Conservation (phyloP, 2,329 filamentous ascomycete species). For the Xylariaceae sp. region DNA sequence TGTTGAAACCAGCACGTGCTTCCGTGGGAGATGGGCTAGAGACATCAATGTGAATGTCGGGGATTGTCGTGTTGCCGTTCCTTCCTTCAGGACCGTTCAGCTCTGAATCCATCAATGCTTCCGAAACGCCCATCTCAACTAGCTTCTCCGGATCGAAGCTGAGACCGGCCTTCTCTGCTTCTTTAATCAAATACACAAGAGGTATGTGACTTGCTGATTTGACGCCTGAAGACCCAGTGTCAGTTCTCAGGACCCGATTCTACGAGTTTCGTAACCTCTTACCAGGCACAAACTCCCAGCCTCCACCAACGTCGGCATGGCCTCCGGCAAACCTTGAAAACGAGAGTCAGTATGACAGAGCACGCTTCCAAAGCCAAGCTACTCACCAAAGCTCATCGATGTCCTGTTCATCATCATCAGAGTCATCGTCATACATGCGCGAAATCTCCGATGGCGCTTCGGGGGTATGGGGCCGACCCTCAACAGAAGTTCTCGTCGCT, state of each 20-base stretch:
- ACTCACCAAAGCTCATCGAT: conserved; percentile 68
- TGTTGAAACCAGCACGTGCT: background rate
- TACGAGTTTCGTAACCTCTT: no score
- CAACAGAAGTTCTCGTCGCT: conserved; percentile 19
- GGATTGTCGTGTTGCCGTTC: conserved; percentile 15
- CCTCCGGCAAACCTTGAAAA: conserved; percentile 61
- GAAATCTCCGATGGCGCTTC: conserved; percentile 32
- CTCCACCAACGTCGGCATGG: conserved; percentile 75
- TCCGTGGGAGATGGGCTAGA: conserved; percentile 21
- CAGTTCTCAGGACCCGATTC: no score
- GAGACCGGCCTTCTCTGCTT: conserved; percentile 62
- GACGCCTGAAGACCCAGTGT: conserved; percentile 25
- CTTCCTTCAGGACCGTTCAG: conserved; percentile 2
- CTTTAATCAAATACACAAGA: conserved; percentile 66
- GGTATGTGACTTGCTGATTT: conserved; percentile 67
- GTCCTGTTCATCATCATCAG: conserved; percentile 58
- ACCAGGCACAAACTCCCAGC: conserved; percentile 57
- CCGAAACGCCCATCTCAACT: conserved; percentile 60
- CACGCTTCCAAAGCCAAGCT: background rate
- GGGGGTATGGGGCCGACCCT: conserved; percentile 11
- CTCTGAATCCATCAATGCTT: conserved; percentile 34
- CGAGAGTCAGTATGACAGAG: conserved; percentile 5
- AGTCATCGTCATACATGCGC: conserved; percentile 33
- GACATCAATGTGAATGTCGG: conserved; percentile 34
- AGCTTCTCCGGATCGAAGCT: conserved; percentile 67